Percentiles rank a stretch among this genome's conserved stretches.
Evolutionary conservation across 2,329 filamentous ascomycete genomes (phyloP).

Genomic region (Dendrostoma leiphaemia): DNA sequence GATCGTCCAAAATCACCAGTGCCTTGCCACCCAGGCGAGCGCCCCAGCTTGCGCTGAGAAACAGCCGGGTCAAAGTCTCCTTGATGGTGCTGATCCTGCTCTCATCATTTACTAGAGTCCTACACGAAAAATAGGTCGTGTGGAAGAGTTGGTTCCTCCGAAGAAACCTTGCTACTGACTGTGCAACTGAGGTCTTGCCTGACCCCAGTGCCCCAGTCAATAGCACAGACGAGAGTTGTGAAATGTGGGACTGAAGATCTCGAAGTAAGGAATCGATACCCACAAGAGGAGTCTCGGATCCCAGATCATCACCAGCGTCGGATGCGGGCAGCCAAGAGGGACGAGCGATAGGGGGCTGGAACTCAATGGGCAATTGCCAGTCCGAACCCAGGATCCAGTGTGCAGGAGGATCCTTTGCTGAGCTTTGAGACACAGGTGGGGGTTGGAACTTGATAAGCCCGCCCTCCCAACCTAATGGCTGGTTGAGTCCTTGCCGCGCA

Average conservation of each 20-base stretch:
- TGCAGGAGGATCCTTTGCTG: conserved; percentile 44
- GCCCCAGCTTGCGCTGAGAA: conserved; percentile 89
- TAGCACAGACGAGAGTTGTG: conserved; percentile 84
- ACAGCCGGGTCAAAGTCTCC: conserved; percentile 78
- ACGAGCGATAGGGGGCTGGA: conserved; percentile 70
- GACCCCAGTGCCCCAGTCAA: conserved; percentile 86
- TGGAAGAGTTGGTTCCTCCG: conserved; percentile 74
- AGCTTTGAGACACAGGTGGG: conserved; percentile 39
- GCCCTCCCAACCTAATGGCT: conserved; percentile 70
- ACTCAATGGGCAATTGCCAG: conserved; percentile 67
- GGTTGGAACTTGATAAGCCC: conserved; percentile 79
- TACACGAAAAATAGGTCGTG: conserved; percentile 81
- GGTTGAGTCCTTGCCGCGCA: conserved; percentile 50
- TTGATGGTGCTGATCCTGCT: conserved; percentile 87
- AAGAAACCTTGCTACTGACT: conserved; percentile 71
- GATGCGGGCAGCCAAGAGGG: conserved; percentile 55
- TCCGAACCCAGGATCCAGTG: conserved; percentile 80
- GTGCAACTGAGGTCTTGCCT: conserved; percentile 82
- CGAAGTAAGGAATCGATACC: conserved; percentile 78
- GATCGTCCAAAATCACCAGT: conserved; percentile 84
- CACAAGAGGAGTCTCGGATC: conserved; percentile 57
- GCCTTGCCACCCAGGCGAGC: conserved; percentile 81
- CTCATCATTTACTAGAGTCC: conserved; percentile 86
- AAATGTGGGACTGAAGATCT: conserved; percentile 72
- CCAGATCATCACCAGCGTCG: conserved; percentile 31